Evolutionary conservation across 306 rosid genomes (phyloP).

Genomic region (Coriaria nepalensis): DNA sequence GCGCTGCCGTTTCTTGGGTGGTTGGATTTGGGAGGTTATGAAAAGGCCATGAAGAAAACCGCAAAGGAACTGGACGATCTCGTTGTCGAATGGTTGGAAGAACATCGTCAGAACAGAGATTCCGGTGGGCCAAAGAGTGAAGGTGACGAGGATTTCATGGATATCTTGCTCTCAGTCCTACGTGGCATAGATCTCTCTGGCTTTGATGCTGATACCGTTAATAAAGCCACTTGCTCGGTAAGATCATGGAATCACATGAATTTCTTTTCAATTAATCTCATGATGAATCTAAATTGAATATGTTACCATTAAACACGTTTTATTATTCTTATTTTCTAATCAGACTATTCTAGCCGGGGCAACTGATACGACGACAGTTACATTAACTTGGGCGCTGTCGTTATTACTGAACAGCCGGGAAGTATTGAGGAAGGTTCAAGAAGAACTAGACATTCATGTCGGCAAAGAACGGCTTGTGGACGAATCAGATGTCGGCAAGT

Average conservation of each 20-base stretch:
- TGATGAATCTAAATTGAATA: no score
- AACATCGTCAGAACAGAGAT: conserved; percentile 16
- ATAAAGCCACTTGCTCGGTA: conserved; percentile 28
- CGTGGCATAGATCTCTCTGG: conserved; percentile 5
- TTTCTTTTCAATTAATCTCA: not conserved
- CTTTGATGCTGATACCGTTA: conserved; percentile 22
- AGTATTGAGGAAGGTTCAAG: conserved; percentile 19
- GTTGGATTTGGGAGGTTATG: conserved; percentile 27
- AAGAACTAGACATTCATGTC: conserved; percentile 39
- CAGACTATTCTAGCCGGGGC: conserved; percentile 31
- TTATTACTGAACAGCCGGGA: conserved; percentile 22
- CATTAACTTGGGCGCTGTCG: conserved; percentile 29
- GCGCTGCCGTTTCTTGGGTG: conserved; percentile 29
- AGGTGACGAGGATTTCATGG: conserved; percentile 29
- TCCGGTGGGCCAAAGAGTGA: not conserved
- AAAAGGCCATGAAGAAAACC: conserved; percentile 26
- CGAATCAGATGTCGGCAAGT: conserved; percentile 31
- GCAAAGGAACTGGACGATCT: conserved; percentile 18
- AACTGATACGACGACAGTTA: conserved; percentile 32
- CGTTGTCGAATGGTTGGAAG: conserved; percentile 12
- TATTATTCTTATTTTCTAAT: no score
- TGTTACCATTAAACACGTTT: no score
- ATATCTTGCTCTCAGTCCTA: conserved; percentile 20
- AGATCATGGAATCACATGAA: not conserved
- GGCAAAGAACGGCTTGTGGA: conserved; percentile 33